Evolutionary conservation across 768 basidiomycete genomes (phyloP), one percentile per base, ranked within the genome.

Genomic region (Lanmaoa rubissima): DNA sequence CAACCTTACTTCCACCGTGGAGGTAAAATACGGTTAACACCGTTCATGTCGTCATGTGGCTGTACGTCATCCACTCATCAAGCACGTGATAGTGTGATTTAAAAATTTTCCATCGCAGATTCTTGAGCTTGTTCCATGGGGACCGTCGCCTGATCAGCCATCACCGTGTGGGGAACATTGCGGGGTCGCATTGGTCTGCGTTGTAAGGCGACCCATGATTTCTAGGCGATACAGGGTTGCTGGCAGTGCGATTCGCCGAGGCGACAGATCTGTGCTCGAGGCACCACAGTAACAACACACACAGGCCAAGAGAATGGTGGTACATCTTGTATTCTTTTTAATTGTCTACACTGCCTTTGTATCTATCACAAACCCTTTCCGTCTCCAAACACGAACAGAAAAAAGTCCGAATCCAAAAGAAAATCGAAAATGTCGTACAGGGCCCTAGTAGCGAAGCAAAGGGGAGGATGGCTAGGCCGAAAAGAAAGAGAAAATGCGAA

Each of bases 341-440:
- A 52, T 62, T 19, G 4, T 63, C 56, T 66, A 61, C 62, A 66
- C 48, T 41, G 50, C 51, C 34, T 45, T n/a, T 24, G n/a, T 52
- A 63, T 57, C 59, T 68, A 61, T 28, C 59, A 65, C 64, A 65
- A 45, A 53, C 32, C 19, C 48, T 8, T 39, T 49, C 26, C 35
- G 10, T 48, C 34, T 48, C 40, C 55, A 42, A 39, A 46, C 32
- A 10, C 45, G 13, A 39, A 34, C 40, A 26, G 46, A 45, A 2
- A 16, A 46, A 7, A 7, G 53, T 51, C 42, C 35, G 26, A 54
- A 46, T 28, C 28, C 40, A n/a, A 58, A 34, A 2, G 17, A 49
- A 63, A 48, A 26, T 24, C 16, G 35, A 9, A 36, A 7, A 12
- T 11, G 6, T 24, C 35, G 21, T 13, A 48, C 11, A 48, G 34